These are phyloP conservation scores for Astragalus membranaceus DNA, from an alignment of 306 rosid species.

Conservation along the genomic window DNA sequence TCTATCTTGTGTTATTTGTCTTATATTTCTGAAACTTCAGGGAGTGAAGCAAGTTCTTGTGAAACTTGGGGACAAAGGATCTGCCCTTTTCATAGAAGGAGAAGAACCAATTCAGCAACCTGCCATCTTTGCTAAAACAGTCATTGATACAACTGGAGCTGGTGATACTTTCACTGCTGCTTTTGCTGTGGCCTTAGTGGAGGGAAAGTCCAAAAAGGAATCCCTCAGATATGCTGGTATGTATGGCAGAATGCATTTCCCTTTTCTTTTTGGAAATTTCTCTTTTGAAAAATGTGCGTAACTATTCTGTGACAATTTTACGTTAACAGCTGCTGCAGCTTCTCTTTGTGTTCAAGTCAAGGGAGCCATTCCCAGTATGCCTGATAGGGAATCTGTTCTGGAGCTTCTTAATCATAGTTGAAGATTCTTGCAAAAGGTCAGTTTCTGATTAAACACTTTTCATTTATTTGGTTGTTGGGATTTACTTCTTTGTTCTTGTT, in stretches of 20 bases:
- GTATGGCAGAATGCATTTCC: not conserved
- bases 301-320: not conserved
- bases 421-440: constrained; percentile 27
- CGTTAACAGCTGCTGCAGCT: constrained; percentile 79
- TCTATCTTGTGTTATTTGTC: not conserved
- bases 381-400: constrained; percentile 65
- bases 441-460: not conserved
- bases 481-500: not conserved
- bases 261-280: not conserved
- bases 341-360: constrained; percentile 94
- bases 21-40: constrained; percentile 35
- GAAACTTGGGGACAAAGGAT: constrained; percentile 82
- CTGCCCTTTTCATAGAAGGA: constrained; percentile 74
- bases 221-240: constrained; percentile 78
- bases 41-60: constrained; percentile 86
- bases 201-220: constrained; percentile 68
- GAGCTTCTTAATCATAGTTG: constrained; percentile 55
- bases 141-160: constrained; percentile 87
- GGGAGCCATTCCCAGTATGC: constrained; percentile 98
- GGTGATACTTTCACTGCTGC: constrained; percentile 94
- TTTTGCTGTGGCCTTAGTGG: constrained; percentile 83
- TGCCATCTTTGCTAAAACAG: constrained; percentile 48
- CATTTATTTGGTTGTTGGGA: no score
- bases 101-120: constrained; percentile 76
- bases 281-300: not conserved